A percentile compares a stretch with the other conserved stretches of the same genome.
Evolutionary conservation across 208 protist genomes (phyloP).

Genomic region (Acanthamoeba divionensis): DNA sequence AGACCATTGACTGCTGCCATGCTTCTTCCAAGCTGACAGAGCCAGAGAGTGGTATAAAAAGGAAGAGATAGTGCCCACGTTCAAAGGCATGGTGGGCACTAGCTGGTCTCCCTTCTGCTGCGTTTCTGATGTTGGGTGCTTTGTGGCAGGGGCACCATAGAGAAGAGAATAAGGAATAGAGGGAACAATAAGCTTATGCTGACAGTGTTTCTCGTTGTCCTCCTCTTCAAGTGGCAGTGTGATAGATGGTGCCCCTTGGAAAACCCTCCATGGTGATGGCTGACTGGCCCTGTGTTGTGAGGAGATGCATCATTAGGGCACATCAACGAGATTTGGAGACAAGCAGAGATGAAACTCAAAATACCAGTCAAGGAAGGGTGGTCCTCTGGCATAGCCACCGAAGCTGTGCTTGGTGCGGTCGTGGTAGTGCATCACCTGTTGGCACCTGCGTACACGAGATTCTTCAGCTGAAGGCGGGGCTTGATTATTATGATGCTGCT

Average conservation of each 20-base stretch:
- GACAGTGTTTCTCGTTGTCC: background rate
- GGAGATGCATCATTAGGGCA: too few relatives aligned
- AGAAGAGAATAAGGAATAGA: background rate
- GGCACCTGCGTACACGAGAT: too few relatives aligned
- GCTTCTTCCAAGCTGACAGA: slow-evolving; percentile 20
- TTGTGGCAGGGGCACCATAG: background rate
- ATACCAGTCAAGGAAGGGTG: slow-evolving; percentile 5
- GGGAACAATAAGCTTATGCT: background rate
- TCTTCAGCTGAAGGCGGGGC: too few relatives aligned
- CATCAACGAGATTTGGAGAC: too few relatives aligned
- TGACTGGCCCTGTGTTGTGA: too few relatives aligned
- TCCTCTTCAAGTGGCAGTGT: background rate
- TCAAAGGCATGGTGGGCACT: background rate
- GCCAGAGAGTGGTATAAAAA: slow-evolving; percentile 39
- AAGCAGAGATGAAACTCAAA: too few relatives aligned
- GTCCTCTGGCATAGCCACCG: background rate
- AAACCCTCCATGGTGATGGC: too few relatives aligned
- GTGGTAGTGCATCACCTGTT: slow-evolving; percentile 6
- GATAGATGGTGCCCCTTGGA: too few relatives aligned
- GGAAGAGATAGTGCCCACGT: background rate
- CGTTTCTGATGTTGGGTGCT: background rate
- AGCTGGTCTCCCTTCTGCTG: background rate
- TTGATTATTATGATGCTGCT: too few relatives aligned
- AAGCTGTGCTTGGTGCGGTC: slow-evolving; percentile 40
- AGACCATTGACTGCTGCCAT: background rate